Evolutionary conservation across 2,329 filamentous ascomycete genomes (phyloP).

Genomic region (Microdochium nivale): DNA sequence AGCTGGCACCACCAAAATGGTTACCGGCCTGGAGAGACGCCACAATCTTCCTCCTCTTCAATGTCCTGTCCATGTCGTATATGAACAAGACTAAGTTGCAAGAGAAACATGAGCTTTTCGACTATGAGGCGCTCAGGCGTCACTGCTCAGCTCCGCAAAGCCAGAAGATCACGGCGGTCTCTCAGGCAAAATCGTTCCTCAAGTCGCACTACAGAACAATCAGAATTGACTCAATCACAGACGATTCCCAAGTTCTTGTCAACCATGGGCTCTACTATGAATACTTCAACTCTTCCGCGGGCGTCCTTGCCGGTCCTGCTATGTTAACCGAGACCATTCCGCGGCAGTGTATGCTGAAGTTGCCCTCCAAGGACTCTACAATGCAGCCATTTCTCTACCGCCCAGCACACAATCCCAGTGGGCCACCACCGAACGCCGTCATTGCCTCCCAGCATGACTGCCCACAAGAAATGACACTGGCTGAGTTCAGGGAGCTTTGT

Average conservation of each 20-base stretch:
- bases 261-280: neutral
- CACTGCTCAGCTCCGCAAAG: neutral
- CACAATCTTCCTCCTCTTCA: conserved; percentile 29
- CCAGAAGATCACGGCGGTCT: neutral
- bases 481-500: conserved; percentile 46
- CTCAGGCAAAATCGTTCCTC: neutral
- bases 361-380: conserved; percentile 17
- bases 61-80: conserved; percentile 24
- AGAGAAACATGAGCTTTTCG: conserved; percentile 13
- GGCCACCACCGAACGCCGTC: conserved; percentile 35
- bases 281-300: neutral
- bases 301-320: conserved; percentile 20
- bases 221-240: neutral
- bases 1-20: conserved; percentile 31
- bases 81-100: conserved; percentile 21
- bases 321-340: conserved; percentile 21
- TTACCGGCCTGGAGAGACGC: conserved; percentile 40
- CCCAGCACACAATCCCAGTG: conserved; percentile 14
- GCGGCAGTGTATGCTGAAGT: neutral
- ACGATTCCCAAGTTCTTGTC: neutral
- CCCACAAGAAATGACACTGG: conserved; percentile 35
- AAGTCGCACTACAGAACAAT: neutral
- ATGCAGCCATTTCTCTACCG: conserved; percentile 32
- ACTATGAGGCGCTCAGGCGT: conserved; percentile 1
- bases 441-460: conserved; percentile 40